Conservation (phyloP, 176 grass and related monocot species). For the Carex scoparia region DNA sequence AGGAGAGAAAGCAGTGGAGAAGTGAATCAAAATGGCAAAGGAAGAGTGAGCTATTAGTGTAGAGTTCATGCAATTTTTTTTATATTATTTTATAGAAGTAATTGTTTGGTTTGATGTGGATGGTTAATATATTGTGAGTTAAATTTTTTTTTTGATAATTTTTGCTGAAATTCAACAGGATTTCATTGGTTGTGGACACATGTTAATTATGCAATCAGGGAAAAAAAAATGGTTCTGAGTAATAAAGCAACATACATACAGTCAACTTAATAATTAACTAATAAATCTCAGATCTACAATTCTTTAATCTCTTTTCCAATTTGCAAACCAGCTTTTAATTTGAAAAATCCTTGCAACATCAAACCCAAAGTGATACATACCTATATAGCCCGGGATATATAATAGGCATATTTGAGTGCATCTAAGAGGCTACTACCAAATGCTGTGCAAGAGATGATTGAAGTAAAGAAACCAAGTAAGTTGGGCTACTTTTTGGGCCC, state of each 20-base stretch:
- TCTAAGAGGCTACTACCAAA: background rate
- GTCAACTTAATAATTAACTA: too few relatives aligned
- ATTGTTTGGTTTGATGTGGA: background rate
- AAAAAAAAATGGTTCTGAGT: background rate
- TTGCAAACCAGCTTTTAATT: background rate
- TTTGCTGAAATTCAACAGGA: background rate
- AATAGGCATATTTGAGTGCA: conserved; percentile 29
- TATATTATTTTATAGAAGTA: conserved; percentile 9
- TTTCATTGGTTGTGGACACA: background rate
- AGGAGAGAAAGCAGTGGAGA: conserved; percentile 31
- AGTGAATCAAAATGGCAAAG: conserved; percentile 1
- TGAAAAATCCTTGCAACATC: background rate
- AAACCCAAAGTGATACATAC: conserved; percentile 15
- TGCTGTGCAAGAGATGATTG: too few relatives aligned
- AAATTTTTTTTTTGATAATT: background rate
- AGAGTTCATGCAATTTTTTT: background rate
- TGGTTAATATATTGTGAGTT: background rate
- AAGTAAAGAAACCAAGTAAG: too few relatives aligned
- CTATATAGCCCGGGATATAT: conserved; percentile 41
- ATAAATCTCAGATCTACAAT: too few relatives aligned
- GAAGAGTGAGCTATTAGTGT: conserved; percentile 18
- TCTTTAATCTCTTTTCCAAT: background rate
- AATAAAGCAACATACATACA: too few relatives aligned
- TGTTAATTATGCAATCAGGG: background rate
- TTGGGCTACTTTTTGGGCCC: too few relatives aligned